Conservation (phyloP, 2,329 filamentous ascomycete genomes). For the Phoma herbarum region DNA sequence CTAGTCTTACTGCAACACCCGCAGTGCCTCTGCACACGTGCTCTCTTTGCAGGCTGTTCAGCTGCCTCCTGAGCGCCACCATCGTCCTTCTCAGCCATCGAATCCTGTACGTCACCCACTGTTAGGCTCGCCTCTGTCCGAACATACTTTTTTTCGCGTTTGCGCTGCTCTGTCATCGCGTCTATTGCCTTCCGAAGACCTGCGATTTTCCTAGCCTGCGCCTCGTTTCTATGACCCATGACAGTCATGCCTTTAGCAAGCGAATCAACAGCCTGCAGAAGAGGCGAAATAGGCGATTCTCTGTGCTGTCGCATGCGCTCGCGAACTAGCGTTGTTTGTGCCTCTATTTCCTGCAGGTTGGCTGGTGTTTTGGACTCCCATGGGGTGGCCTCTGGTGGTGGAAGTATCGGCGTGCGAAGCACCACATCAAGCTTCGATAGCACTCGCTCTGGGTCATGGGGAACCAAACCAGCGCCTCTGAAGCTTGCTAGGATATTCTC, state of each 20-base stretch:
- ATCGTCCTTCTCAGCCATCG: constrained; percentile 16
- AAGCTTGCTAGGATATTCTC: no score
- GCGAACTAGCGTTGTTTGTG: background rate
- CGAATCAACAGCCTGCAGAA: background rate
- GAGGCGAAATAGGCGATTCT: background rate
- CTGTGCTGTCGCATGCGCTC: background rate
- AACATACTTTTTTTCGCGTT: constrained; percentile 13
- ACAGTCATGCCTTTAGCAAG: background rate
- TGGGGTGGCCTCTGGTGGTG: no score
- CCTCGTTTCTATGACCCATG: background rate
- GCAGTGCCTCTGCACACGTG: constrained; percentile 18
- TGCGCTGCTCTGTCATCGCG: background rate
- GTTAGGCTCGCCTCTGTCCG: constrained; percentile 6
- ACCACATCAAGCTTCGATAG: no score
- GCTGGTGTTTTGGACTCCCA: no score
- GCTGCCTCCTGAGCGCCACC: constrained; percentile 5
- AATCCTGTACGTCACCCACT: constrained; percentile 12
- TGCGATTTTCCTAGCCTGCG: background rate
- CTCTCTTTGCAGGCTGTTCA: constrained; percentile 17
- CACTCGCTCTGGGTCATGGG: no score
- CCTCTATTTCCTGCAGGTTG: background rate
- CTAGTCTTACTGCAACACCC: constrained; percentile 20
- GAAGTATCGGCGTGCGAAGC: no score
- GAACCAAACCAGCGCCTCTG: no score
- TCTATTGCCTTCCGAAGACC: background rate